Percentiles rank a stretch among this genome's conserved stretches.
phyloP scores from a whole-genome alignment of 192 early-diverging fungal genomes.

The Umbelopsis ramanniana region DNA sequence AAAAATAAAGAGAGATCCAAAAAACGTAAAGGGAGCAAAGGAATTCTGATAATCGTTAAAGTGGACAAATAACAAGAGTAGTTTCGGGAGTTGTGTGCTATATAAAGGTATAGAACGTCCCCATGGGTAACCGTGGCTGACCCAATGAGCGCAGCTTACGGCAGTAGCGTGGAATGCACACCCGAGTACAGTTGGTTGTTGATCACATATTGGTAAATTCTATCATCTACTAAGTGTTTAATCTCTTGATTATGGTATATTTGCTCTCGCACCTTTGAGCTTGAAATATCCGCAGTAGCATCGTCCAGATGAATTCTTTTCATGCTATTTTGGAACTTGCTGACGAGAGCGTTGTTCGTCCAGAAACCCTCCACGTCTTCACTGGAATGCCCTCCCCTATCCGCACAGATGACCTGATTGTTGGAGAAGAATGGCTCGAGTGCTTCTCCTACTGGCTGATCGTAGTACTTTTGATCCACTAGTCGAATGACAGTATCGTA shows the following conservation, averaged over 20 bases:
- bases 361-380: slow-evolving; percentile 28
- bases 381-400: slow-evolving; percentile 41
- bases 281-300: slow-evolving; percentile 15
- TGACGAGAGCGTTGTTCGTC: not conserved
- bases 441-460: slow-evolving; percentile 36
- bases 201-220: slow-evolving; percentile 17
- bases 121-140: not conserved
- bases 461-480: slow-evolving; percentile 78
- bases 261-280: slow-evolving; percentile 25
- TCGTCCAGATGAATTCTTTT: slow-evolving; percentile 18
- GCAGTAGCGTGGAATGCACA: slow-evolving; percentile 4
- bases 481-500: slow-evolving; percentile 78
- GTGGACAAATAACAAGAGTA: too few species aligned
- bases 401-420: slow-evolving; percentile 50
- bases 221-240: not conserved
- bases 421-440: slow-evolving; percentile 64
- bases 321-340: slow-evolving; percentile 6
- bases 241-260: not conserved
- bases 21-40: too few species aligned
- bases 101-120: not conserved
- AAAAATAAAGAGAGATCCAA: too few species aligned
- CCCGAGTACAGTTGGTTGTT: not conserved
- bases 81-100: not conserved
- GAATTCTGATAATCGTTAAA: too few species aligned
- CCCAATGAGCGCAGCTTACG: slow-evolving; percentile 1